phyloP scores from a whole-genome alignment of 768 basidiomycete species.

The Auriscalpium orientale region DNA sequence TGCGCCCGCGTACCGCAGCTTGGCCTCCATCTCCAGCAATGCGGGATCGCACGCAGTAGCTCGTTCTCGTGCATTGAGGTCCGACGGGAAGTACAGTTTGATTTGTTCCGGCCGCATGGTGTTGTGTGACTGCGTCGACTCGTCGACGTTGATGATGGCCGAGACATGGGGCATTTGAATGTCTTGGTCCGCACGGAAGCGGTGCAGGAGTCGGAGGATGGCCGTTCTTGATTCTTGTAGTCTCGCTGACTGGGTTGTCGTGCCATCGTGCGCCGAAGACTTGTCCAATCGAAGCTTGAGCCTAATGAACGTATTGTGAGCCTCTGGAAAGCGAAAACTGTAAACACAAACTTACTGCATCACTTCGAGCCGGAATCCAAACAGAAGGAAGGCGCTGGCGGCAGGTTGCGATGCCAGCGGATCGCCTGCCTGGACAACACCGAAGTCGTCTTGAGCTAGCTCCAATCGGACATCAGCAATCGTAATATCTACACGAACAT shows the following conservation, averaged over 20 bases:
- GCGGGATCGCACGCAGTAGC: not conserved
- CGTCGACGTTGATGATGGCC: not conserved
- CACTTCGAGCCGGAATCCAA: not conserved
- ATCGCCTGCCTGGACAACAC: not conserved
- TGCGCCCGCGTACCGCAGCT: not conserved
- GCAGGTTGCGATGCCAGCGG: not conserved
- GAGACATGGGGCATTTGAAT: not conserved
- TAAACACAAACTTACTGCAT: not conserved
- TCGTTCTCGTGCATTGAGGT: not conserved
- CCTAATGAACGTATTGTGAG: not conserved
- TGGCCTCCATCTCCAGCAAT: not conserved
- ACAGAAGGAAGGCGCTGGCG: not conserved
- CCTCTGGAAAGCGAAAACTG: too few relatives aligned
- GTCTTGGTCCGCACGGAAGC: not conserved
- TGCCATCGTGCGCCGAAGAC: too few relatives aligned
- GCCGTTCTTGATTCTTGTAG: not conserved
- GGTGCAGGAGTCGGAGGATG: not conserved
- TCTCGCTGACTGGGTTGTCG: too few relatives aligned
- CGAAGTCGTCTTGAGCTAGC: not conserved
- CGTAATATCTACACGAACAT: not conserved
- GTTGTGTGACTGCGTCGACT: not conserved
- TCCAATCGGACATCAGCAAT: not conserved
- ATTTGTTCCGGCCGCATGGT: not conserved
- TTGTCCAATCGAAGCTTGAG: not conserved
- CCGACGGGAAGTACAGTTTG: not conserved